Percentiles rank a stretch among this genome's conserved stretches.
These are phyloP conservation scores for Coniochaeta sp. DNA, from an alignment of 2,329 filamentous ascomycete species.

Conservation along the genomic window DNA sequence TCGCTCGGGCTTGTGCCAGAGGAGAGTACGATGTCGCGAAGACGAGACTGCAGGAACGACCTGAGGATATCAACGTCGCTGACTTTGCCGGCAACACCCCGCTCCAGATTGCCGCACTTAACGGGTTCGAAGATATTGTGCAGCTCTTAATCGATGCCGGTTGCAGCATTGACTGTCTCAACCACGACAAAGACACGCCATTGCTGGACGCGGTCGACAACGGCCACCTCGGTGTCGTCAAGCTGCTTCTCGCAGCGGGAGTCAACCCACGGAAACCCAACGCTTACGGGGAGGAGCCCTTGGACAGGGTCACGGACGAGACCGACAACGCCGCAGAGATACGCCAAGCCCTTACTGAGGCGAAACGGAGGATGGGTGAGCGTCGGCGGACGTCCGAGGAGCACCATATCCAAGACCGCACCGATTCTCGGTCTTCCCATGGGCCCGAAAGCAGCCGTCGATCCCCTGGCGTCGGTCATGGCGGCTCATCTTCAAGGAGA, in stretches of 20 bases:
- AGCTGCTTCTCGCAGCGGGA: slow-evolving; percentile 73
- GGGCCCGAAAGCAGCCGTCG: slow-evolving; percentile 51
- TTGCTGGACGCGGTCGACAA: slow-evolving; percentile 96
- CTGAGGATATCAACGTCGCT: slow-evolving; percentile 79
- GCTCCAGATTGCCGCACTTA: slow-evolving; percentile 83
- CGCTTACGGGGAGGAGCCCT: slow-evolving; percentile 83
- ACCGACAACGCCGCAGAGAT: slow-evolving; percentile 76
- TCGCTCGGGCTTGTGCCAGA: slow-evolving; percentile 84
- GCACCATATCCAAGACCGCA: slow-evolving; percentile 38
- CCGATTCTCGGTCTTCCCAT: slow-evolving; percentile 43
- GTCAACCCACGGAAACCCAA: slow-evolving; percentile 90
- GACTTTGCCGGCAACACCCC: slow-evolving; percentile 97
- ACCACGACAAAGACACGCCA: slow-evolving; percentile 84
- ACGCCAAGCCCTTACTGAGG: slow-evolving; percentile 56
- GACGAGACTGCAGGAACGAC: slow-evolving; percentile 66
- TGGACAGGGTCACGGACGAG: slow-evolving; percentile 73
- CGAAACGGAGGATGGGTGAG: slow-evolving; percentile 47
- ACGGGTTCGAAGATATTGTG: slow-evolving; percentile 82
- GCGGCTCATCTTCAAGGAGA: slow-evolving; percentile 35
- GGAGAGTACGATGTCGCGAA: slow-evolving; percentile 77
- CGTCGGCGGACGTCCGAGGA: slow-evolving; percentile 52
- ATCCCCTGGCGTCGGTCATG: slow-evolving; percentile 39
- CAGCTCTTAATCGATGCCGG: slow-evolving; percentile 77
- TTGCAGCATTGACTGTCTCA: slow-evolving; percentile 73
- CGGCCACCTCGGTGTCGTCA: slow-evolving; percentile 82